These are phyloP conservation scores for Herpetomonas muscarum DNA, from an alignment of 208 protist species.

Conservation along the genomic window DNA sequence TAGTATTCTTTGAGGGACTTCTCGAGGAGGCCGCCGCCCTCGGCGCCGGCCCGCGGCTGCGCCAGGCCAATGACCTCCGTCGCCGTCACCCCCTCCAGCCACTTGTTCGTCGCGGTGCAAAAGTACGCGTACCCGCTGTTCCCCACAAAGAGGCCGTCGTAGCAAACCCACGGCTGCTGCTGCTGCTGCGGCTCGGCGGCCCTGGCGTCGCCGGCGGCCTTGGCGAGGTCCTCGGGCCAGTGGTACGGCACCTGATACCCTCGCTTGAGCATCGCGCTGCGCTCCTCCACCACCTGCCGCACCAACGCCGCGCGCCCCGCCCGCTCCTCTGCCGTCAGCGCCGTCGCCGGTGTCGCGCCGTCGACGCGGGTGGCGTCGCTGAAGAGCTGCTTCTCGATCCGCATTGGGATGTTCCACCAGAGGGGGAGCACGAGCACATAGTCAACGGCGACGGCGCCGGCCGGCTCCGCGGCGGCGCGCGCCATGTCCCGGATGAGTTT, in stretches of 20 bases:
- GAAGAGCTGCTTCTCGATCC: slow-evolving; percentile 68
- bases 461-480: slow-evolving; percentile 2
- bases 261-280: slow-evolving; percentile 44
- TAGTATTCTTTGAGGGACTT: slow-evolving; percentile 44
- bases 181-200: slow-evolving; percentile 4
- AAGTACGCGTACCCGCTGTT: slow-evolving; percentile 77
- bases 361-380: slow-evolving; percentile 2
- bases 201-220: slow-evolving; percentile 35
- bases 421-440: slow-evolving; percentile 83
- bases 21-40: slow-evolving; percentile 11
- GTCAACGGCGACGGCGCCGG: slow-evolving; percentile 29
- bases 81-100: slow-evolving; percentile 69
- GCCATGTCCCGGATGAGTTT: slow-evolving; percentile 74
- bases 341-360: not conserved
- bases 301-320: slow-evolving; percentile 9
- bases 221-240: slow-evolving; percentile 51
- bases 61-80: slow-evolving; percentile 83
- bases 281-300: slow-evolving; percentile 29
- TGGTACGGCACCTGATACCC: slow-evolving; percentile 55
- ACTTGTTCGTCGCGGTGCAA: slow-evolving; percentile 74
- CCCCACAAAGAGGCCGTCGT: slow-evolving; percentile 78
- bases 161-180: slow-evolving; percentile 45
- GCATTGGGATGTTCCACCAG: slow-evolving; percentile 76
- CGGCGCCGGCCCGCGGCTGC: slow-evolving; percentile 24
- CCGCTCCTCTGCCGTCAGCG: not conserved